Evolutionary conservation across 1,139 yeast species (phyloP), one percentile per base, ranked within the genome.

Genomic region (Lodderomyces oxycetoniae): DNA sequence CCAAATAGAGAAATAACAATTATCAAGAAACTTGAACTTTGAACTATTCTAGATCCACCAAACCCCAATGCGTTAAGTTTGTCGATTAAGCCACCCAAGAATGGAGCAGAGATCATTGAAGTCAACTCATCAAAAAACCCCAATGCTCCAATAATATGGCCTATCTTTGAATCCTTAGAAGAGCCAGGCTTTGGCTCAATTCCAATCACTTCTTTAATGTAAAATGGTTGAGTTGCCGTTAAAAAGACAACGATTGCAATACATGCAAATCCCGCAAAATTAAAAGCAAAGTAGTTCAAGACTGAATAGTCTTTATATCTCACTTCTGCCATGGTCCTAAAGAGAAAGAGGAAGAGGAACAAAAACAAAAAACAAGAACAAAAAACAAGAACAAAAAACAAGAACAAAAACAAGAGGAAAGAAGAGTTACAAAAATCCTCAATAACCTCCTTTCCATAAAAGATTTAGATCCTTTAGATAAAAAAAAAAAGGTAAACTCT

Each of bases 141-240:
- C 32, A 81, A 52, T 3, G 71, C 60, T 0, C 88, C 87, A 12
- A 79, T 71, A 33, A 71, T 64, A 29, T 63, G 60, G 1, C 88
- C 88, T 38, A 77, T 62, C 30, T 63, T 61, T 4, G 57, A 50
- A 5, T 63, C 53, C 16, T 33, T 34, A 10, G 27, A 15, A n/a
- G 33, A 29, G 3, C 37, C 45, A 5, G 39, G 42, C 13, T 30
- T 26, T 5, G 42, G 40, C 11, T 55, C 50, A 7, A 73, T 55
- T 0, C 73, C 73, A 12, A 79, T 55, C 1, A 77, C 72, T 46
- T 77, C 79, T 4, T 75, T 65, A 26, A 81, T 60, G 50, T 72
- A 78, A 49, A 79, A 80, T 3, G 88, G 77, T 57, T 80, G 88
- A 1, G 86, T 74, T 4, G 86, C 70, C 22, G 79, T 67, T 33